phyloP scores from a whole-genome alignment of 148 eudicot genomes.

The Vaccinium vitisidaea region DNA sequence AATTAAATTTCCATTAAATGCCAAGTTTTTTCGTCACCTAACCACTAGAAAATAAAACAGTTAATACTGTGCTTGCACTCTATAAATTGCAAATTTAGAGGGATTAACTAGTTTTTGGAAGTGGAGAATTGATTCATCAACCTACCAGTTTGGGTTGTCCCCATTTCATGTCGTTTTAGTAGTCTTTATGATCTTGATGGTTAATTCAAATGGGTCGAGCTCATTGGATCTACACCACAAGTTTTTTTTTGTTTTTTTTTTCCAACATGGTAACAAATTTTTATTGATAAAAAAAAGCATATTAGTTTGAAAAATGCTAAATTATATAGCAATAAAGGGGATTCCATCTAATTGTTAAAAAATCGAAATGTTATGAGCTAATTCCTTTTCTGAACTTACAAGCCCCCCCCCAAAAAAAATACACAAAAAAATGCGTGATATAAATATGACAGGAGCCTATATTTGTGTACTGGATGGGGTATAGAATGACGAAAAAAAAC shows the following conservation, averaged over 20 bases:
- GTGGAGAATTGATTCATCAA: constrained; percentile 9
- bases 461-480: background rate
- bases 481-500: too few species aligned
- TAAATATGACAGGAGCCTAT: background rate
- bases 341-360: background rate
- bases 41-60: background rate
- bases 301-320: too few species aligned
- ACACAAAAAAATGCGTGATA: background rate
- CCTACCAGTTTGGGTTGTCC: constrained; percentile 19
- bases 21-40: constrained; percentile 14
- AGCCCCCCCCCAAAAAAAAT: too few species aligned
- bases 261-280: background rate
- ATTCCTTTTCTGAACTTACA: background rate
- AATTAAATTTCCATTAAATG: constrained; percentile 11
- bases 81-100: background rate
- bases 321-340: background rate
- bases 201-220: background rate
- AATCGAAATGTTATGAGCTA: background rate
- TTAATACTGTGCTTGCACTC: background rate
- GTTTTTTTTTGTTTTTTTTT: background rate
- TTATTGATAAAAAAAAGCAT: too few species aligned
- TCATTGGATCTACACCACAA: constrained; percentile 3
- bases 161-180: constrained; percentile 18
- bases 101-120: background rate
- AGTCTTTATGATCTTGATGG: background rate